Conservation (phyloP, 176 grass and related monocot genomes). For the Guadua angustifolia region DNA sequence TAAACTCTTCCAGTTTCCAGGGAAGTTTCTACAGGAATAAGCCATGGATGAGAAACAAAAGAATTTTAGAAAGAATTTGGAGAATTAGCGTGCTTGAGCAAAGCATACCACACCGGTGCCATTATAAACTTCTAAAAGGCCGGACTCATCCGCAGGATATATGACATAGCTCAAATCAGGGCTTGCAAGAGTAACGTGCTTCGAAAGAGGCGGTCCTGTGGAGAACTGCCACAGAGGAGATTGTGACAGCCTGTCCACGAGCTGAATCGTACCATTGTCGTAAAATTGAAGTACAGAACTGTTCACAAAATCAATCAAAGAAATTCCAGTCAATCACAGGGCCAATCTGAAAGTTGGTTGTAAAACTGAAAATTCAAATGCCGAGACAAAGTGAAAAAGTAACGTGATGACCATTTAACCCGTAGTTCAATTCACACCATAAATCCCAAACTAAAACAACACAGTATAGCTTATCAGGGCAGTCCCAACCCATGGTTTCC, state of each 20-base stretch:
- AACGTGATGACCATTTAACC: background rate
- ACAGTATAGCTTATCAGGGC: background rate
- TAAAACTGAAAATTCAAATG: background rate
- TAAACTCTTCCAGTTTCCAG: constrained; percentile 82
- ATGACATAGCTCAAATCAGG: constrained; percentile 52
- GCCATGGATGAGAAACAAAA: constrained; percentile 19
- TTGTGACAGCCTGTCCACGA: constrained; percentile 46
- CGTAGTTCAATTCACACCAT: background rate
- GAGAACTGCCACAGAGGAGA: constrained; percentile 56
- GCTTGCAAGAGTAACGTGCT: constrained; percentile 39
- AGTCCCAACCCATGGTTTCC: too few relatives aligned
- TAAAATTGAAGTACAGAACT: constrained; percentile 49
- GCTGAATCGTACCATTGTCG: constrained; percentile 58
- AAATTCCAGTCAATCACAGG: constrained; percentile 21
- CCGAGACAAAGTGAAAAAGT: background rate
- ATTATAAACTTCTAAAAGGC: constrained; percentile 53
- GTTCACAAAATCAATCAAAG: constrained; percentile 21
- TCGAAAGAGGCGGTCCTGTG: constrained; percentile 52
- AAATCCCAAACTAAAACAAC: background rate
- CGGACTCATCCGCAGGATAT: constrained; percentile 43
- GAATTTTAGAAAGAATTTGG: background rate
- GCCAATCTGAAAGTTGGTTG: background rate
- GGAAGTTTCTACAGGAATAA: constrained; percentile 69
- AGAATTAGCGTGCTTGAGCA: background rate
- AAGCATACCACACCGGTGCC: constrained; percentile 61